Base-by-base conservation (phyloP, 2,329 filamentous ascomycete genomes). In the Coniochaeta pulveracea region DNA sequence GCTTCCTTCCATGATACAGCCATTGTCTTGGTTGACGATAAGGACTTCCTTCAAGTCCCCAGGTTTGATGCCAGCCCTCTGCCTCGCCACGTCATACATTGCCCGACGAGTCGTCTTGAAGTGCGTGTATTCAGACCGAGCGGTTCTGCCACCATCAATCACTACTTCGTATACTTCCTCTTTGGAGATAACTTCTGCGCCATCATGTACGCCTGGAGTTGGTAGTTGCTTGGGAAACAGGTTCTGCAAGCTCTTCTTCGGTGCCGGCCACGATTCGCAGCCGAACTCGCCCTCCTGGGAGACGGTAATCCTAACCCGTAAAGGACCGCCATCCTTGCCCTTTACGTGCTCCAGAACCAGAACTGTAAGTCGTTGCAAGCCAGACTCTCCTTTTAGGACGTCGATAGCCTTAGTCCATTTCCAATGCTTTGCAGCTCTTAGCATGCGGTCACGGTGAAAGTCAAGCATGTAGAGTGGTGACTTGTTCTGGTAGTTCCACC, bases 1-100 rank as follows among this genome's bases (percentile, higher is more conserved):
- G 39, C 80, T 88, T 7, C 85, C 85, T 55, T 96, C 89, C 71
- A 93, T 93, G 22, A 95, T 58, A 31, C 78, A 69, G 2, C 66
- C 67, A 18, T 71, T 60, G 4, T 53, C 42, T 1, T 49, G 50
- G 46, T 83, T 85, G 41, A 82, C 66, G 3, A 95, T 56, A 14
- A 96, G 61, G 4, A 94, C 83, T 52, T 96, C 89, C 33, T 69
- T 67, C 25, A 58, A 52, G 23, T 72, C 66, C 1, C 57, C 48
- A 7, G 53, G 56, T 26, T 40, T 49, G 30, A 89, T 73, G 0
- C 60, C 60, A 2, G 69, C 72, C 10, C 83, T 68, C 17, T 58
- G 48, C 7, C 86, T 72, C 2, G 85, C 83, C 3, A 59, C 60
- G 28, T 82, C 72, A 53, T 96, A 96, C 50, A 76, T 64, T 8